Base-by-base conservation (phyloP, 805 yeast genomes). In the Blastobotrys muscicola region DNA sequence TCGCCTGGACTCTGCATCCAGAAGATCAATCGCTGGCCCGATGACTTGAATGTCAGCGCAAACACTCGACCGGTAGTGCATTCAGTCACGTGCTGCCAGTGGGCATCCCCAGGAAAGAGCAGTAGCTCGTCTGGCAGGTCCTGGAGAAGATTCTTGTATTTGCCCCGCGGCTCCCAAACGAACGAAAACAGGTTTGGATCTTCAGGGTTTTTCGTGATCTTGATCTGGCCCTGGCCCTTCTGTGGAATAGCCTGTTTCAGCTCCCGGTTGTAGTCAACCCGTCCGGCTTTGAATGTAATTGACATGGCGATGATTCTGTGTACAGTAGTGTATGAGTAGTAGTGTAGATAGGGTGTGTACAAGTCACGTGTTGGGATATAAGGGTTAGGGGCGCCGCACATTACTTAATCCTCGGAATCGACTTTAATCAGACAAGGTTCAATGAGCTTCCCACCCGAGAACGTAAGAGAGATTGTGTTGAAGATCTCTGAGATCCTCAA, bases 91-190 rank as follows among this genome's bases (percentile, higher is more conserved):
- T 75, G 83, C 49, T 74, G 74, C 78, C 87, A 84, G 36, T 80
- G 75, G 42, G 83, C 90, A 56, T 86, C 95, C 1, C 94, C 94
- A 0, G 94, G 92, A 52, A 85, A 78, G 36, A 85, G 74, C 50
- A 85, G 67, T 46, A 84, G 68, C 50, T 80, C 87, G 33, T 60
- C 60, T 37, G 68, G 68, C 40, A 67, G 71, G 16, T 49, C 52
- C 12, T 70, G 44, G n/a, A 43, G 50, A 3, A 49, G 48, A n/a
- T 55, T 53, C 35, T 61, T 58, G 30, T 47, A 42, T 34, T 49
- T 49, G 29, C 72, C 76, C 45, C 82, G 75, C 29, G 94, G 85
- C 33, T 71, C 64, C 95, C 95, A 85, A 43, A 65, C 68, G 52
- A 85, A 80, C 41, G 80, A 77, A 54, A 71, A 78, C 57, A 85